Evolutionary conservation across 2,329 filamentous ascomycete species (phyloP).

Genomic region (Hypocreales sp.): DNA sequence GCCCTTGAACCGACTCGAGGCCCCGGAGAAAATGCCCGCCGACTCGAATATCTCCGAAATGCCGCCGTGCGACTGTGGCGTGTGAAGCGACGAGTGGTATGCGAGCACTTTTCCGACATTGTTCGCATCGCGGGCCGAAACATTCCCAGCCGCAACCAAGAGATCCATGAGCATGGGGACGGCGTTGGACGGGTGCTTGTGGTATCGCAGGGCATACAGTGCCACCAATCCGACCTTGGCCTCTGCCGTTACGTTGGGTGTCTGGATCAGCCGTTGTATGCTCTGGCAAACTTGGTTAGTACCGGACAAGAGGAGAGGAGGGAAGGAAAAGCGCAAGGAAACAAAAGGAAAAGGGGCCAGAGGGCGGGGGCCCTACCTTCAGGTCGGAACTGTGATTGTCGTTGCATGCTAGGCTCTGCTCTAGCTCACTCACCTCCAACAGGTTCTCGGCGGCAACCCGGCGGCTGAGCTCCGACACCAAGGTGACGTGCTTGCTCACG

Average conservation of each 20-base stretch:
- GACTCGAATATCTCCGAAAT: constrained; percentile 89
- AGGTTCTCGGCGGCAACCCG: constrained; percentile 74
- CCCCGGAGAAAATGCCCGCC: constrained; percentile 78
- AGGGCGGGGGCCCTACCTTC: too few relatives aligned
- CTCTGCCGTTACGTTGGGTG: constrained; percentile 58
- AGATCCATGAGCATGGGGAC: constrained; percentile 77
- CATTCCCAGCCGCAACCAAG: constrained; percentile 66
- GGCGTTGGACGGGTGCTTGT: constrained; percentile 71
- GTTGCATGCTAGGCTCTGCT: constrained; percentile 92
- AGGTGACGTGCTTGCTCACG: constrained; percentile 93
- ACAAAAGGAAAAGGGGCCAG: too few relatives aligned
- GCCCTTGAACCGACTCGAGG: constrained; percentile 78
- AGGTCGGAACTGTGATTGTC: constrained; percentile 86
- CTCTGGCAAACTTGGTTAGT: constrained; percentile 30
- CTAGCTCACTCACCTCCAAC: constrained; percentile 91
- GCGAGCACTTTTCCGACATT: constrained; percentile 68
- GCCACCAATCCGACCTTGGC: constrained; percentile 84
- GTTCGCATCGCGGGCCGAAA: constrained; percentile 60
- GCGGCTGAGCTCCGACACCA: constrained; percentile 85
- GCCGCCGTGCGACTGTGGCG: constrained; percentile 56
- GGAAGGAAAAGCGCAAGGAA: too few relatives aligned
- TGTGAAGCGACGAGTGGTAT: constrained; percentile 78
- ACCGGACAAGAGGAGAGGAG: too few relatives aligned
- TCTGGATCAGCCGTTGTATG: constrained; percentile 74
- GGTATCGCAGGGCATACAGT: constrained; percentile 87